Percentiles rank a stretch among this genome's conserved stretches.
Evolutionary conservation across 106 monocot species (phyloP).

Genomic region (Chionographis japonica): DNA sequence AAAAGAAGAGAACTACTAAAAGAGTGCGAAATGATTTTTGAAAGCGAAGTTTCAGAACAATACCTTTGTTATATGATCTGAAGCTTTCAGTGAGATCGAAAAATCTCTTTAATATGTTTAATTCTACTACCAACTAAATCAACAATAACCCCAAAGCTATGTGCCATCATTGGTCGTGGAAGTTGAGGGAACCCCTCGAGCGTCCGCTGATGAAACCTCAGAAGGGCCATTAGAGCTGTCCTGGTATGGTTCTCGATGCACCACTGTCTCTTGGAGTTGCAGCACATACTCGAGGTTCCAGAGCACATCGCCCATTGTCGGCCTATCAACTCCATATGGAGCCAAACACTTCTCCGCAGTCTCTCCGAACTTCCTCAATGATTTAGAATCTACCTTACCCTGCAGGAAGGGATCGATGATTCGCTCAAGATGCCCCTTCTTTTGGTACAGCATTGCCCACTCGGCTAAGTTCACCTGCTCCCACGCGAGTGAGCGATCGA

Average conservation of each 20-base stretch:
- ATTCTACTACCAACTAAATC: too few species aligned
- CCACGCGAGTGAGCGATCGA: constrained; percentile 12
- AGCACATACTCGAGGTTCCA: constrained; percentile 27
- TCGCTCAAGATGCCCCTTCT: constrained; percentile 11
- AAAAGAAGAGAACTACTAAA: too few species aligned
- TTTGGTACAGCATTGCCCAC: constrained; percentile 16
- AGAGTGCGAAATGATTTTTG: too few species aligned
- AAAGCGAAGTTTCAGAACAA: too few species aligned
- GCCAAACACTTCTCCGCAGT: constrained; percentile 21
- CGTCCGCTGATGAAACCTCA: neutral
- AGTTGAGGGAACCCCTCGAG: neutral
- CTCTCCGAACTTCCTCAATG: constrained; percentile 12
- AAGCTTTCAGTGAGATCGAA: too few species aligned
- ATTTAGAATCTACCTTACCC: neutral
- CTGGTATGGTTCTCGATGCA: neutral
- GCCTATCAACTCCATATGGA: constrained; percentile 16
- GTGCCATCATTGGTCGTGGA: neutral
- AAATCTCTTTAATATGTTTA: too few species aligned
- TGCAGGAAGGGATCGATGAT: constrained; percentile 17
- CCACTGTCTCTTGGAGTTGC: constrained; percentile 7
- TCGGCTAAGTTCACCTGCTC: constrained; percentile 30
- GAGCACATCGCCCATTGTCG: constrained; percentile 22
- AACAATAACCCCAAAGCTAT: neutral
- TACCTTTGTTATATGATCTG: too few species aligned
- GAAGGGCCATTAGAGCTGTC: neutral